These are phyloP conservation scores for Kodamaea derodonti DNA, from an alignment of 1,139 yeast species.

Conservation along the genomic window DNA sequence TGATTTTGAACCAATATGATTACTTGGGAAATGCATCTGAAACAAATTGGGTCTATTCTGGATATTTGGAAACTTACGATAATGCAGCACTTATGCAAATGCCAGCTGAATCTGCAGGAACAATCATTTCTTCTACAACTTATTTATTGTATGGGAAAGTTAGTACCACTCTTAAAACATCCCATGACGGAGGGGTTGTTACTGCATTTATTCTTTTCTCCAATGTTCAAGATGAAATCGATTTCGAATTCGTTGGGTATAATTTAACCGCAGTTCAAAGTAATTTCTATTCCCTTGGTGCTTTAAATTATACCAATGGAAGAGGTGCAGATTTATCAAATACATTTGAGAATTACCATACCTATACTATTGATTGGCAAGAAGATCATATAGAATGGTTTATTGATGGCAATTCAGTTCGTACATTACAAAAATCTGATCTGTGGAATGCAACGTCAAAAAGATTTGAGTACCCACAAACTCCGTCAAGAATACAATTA, in stretches of 20 bases:
- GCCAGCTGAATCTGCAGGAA: slow-evolving; percentile 76
- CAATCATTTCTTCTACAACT: slow-evolving; percentile 75
- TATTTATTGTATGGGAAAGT: slow-evolving; percentile 88
- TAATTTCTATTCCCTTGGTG: slow-evolving; percentile 76
- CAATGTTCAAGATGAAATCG: slow-evolving; percentile 87
- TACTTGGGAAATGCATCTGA: slow-evolving; percentile 71
- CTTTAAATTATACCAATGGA: slow-evolving; percentile 62
- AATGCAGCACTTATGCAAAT: slow-evolving; percentile 65
- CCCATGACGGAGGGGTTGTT: slow-evolving; percentile 77
- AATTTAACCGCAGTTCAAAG: slow-evolving; percentile 64
- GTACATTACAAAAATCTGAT: slow-evolving; percentile 62
- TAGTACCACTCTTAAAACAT: slow-evolving; percentile 63
- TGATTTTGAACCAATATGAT: slow-evolving; percentile 29
- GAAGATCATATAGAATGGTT: slow-evolving; percentile 71
- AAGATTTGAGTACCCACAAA: slow-evolving; percentile 70
- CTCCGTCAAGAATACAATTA: slow-evolving; percentile 81
- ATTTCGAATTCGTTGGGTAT: slow-evolving; percentile 80
- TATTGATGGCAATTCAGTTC: slow-evolving; percentile 64
- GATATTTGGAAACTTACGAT: slow-evolving; percentile 54
- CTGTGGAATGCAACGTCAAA: slow-evolving; percentile 67
- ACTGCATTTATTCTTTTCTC: slow-evolving; percentile 81
- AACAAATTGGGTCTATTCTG: slow-evolving; percentile 72
- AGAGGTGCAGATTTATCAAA: slow-evolving; percentile 40
- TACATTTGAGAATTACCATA: slow-evolving; percentile 70
- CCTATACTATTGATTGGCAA: slow-evolving; percentile 79